Evolutionary conservation across 352 stramenopile genomes (phyloP), one percentile per base, ranked within the genome.

Genomic region (Blastocystis sp.): DNA sequence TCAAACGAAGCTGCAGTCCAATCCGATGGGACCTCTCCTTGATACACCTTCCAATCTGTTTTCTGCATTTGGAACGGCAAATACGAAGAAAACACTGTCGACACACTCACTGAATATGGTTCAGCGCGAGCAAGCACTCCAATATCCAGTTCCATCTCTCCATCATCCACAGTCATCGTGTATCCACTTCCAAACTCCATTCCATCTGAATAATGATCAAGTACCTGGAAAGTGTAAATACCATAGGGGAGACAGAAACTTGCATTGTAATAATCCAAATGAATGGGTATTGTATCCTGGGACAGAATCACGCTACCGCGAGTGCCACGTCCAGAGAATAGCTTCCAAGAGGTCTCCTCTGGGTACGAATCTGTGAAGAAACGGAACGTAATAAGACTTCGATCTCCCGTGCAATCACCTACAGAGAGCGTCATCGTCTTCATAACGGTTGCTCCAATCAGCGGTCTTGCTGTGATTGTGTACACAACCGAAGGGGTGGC

Each of bases 11-110:
- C 27, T 21, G 14, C 0, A 34, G 0, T 72, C 61, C 61, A 72
- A 34, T 61, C 36, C 8, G n/a, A n/a, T 46, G 67, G 16, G 1
- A 78, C 61, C 1, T 46, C 29, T 27, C 18, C 29, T 16, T 73
- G 21, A 16, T 4, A 8, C 0, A 73, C 61, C 36, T 73, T 73
- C 61, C 61, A 73, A 51, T 73, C 61, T 18, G 29, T 29, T 4
- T 73, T 24, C 44, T 73, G n/a, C 14, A 73, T 73, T 29, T 73
- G 61, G 61, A 73, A 73, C 18, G 61, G 61, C 14, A 73, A 44
- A 24, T 51, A 51, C 4, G 61, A 34, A 24, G 61, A 51, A 29
- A 73, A 73, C 61, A 73, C 36, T 16, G 27, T 73, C 6, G 32
- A 46, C 9, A 73, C 61, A 59, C 32, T 32, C 4, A 59, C 32